A percentile compares a stretch with the other conserved stretches of the same genome.
Evolutionary conservation across 768 basidiomycete species (phyloP).

Genomic region (Clathrus columnatus): DNA sequence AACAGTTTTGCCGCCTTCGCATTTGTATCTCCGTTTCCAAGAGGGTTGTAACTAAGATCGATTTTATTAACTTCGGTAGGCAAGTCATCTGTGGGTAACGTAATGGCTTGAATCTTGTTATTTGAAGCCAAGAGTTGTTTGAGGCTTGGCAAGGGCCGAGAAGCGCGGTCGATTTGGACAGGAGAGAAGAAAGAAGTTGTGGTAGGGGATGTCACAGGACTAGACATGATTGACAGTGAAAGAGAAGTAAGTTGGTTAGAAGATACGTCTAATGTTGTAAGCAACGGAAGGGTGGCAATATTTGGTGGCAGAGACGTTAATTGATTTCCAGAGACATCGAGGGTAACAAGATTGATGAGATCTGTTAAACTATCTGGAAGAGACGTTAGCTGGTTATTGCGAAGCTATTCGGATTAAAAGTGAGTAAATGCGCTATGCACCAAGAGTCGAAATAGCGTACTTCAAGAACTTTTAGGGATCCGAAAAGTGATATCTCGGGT

Average conservation of each 20-base stretch:
- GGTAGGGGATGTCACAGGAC: constrained; percentile 19
- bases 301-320: constrained; percentile 54
- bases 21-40: constrained; percentile 26
- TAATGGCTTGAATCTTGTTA: constrained; percentile 50
- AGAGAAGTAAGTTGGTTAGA: constrained; percentile 56
- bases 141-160: constrained; percentile 57
- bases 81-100: constrained; percentile 36
- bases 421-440: neutral
- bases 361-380: constrained; percentile 64
- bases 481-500: constrained; percentile 76
- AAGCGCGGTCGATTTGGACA: constrained; percentile 46
- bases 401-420: constrained; percentile 38
- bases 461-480: constrained; percentile 71
- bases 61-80: constrained; percentile 50
- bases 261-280: constrained; percentile 60
- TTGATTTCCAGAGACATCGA: constrained; percentile 70
- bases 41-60: constrained; percentile 60
- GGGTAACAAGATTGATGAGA: constrained; percentile 50
- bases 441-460: constrained; percentile 34
- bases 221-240: constrained; percentile 51
- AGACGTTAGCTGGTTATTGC: constrained; percentile 56
- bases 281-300: constrained; percentile 59
- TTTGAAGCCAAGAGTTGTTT: constrained; percentile 53
- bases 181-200: constrained; percentile 56
- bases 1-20: constrained; percentile 27